Evolutionary conservation across 805 yeast genomes (phyloP).

Genomic region (Phaffomyces opuntiae): DNA sequence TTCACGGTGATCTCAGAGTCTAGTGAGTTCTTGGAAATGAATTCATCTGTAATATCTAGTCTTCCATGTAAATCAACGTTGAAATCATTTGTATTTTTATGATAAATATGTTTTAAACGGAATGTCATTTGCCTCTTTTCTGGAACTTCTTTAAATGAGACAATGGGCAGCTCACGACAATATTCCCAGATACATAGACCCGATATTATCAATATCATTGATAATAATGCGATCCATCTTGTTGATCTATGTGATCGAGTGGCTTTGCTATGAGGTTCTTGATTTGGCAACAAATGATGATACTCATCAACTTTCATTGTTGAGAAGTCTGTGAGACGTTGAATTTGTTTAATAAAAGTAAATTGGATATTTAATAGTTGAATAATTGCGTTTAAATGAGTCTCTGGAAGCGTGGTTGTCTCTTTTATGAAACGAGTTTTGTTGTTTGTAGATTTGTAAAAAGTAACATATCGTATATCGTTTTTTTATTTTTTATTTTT

Average conservation of each 20-base stretch:
- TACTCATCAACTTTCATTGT: slow-evolving; percentile 1
- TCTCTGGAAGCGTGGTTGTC: neutral
- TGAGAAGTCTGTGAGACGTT: neutral
- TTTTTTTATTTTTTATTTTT: neutral
- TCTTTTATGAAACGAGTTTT: no score
- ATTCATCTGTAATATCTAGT: slow-evolving; percentile 41
- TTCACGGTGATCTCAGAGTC: neutral
- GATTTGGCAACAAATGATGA: slow-evolving; percentile 1
- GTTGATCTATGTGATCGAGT: no score
- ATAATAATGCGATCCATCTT: neutral
- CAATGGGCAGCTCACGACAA: neutral
- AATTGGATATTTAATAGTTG: no score
- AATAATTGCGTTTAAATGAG: neutral
- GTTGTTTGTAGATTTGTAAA: no score
- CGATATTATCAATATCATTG: neutral
- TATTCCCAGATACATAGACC: neutral
- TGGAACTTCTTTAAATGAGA: neutral
- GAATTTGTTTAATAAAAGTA: no score
- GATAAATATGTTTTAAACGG: slow-evolving; percentile 51
- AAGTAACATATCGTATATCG: no score
- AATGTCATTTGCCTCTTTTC: slow-evolving; percentile 13
- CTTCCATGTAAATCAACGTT: slow-evolving; percentile 37
- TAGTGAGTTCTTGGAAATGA: slow-evolving; percentile 19
- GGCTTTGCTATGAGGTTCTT: neutral
- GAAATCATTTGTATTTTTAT: slow-evolving; percentile 45